phyloP scores from a whole-genome alignment of 371 early-diverging fungal genomes.

The Mucor racemosus region DNA sequence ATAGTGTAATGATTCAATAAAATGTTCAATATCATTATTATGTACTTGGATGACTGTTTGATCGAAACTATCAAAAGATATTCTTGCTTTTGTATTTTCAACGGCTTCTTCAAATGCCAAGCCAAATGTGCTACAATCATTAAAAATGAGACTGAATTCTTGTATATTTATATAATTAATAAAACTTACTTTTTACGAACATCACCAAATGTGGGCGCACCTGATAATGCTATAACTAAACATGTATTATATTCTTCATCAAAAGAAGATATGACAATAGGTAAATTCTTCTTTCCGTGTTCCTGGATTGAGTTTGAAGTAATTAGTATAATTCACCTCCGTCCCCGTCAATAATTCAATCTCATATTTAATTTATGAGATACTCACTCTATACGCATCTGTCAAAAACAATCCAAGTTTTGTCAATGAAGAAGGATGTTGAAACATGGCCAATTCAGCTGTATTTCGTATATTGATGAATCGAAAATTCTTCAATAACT shows the following conservation, averaged over 20 bases:
- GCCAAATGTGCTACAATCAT: constrained; percentile 65
- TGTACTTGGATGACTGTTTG: constrained; percentile 65
- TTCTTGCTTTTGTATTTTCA: constrained; percentile 51
- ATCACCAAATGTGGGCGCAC: constrained; percentile 65
- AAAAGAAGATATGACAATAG: constrained; percentile 70
- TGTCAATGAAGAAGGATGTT: constrained; percentile 65
- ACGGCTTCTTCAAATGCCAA: constrained; percentile 75
- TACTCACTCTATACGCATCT: constrained; percentile 74
- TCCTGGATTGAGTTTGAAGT: constrained; percentile 39
- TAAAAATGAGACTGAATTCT: neutral
- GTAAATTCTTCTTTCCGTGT: constrained; percentile 57
- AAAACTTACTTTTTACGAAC: constrained; percentile 67
- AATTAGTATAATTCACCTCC: neutral
- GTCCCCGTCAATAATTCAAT: neutral
- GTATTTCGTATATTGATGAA: constrained; percentile 69
- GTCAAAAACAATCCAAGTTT: constrained; percentile 80
- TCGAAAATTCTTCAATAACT: constrained; percentile 71
- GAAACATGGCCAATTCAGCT: constrained; percentile 59
- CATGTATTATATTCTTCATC: constrained; percentile 65
- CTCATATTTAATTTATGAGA: neutral
- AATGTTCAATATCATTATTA: constrained; percentile 63
- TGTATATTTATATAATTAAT: neutral
- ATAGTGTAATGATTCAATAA: constrained; percentile 55
- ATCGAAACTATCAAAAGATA: constrained; percentile 75
- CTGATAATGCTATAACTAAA: constrained; percentile 71